Evolutionary conservation across 345 rosid genomes (phyloP).

Genomic region (Citrus medica): DNA sequence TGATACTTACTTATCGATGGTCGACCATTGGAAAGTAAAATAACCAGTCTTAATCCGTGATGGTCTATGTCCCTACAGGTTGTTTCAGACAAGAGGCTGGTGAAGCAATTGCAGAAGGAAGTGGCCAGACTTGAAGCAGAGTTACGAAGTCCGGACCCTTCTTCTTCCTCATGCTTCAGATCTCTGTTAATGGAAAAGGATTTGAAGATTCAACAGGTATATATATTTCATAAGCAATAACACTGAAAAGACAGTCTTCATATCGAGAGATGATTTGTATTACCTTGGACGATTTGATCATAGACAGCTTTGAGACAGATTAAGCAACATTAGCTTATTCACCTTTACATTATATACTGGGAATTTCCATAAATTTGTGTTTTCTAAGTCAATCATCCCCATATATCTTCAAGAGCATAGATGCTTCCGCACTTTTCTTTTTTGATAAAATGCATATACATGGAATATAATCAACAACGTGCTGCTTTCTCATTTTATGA

Average conservation of each 20-base stretch:
- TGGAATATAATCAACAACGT: not conserved
- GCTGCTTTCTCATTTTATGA: not conserved
- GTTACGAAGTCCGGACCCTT: slow-evolving; percentile 70
- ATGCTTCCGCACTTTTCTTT: not conserved
- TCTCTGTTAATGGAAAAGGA: slow-evolving; percentile 66
- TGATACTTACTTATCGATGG: not conserved
- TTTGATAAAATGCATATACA: not conserved
- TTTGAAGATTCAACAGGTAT: slow-evolving; percentile 76
- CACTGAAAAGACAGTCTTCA: not conserved
- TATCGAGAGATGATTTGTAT: not conserved
- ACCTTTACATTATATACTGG: not conserved
- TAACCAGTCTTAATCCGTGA: not conserved
- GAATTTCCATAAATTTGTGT: not conserved
- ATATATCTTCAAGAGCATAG: not conserved
- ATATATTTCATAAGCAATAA: slow-evolving; percentile 2
- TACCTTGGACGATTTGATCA: not conserved
- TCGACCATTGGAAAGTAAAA: not conserved
- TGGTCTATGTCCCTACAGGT: slow-evolving; percentile 44
- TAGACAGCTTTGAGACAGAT: not conserved
- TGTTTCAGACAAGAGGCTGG: slow-evolving; percentile 62
- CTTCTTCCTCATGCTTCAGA: slow-evolving; percentile 56
- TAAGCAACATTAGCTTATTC: not conserved
- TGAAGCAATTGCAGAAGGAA: slow-evolving; percentile 85
- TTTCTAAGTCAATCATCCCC: not conserved
- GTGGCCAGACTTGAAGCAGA: slow-evolving; percentile 95